Conservation (phyloP, 306 rosid genomes). For the Quercus ilex region DNA sequence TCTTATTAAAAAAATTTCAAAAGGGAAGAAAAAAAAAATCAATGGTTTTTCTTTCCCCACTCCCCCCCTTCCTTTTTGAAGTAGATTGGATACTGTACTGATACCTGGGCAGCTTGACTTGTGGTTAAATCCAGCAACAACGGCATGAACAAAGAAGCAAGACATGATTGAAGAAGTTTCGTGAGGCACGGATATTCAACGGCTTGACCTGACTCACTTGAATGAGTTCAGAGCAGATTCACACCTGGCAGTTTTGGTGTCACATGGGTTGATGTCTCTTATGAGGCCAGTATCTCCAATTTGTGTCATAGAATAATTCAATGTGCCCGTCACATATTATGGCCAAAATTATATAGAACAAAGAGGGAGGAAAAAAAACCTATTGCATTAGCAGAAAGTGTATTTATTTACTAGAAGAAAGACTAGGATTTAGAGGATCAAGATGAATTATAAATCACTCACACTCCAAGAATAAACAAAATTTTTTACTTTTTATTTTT, state of each 20-base stretch:
- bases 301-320: too few relatives aligned
- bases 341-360: too few relatives aligned
- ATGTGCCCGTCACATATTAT: too few relatives aligned
- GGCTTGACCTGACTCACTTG: slow-evolving; percentile 65
- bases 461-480: too few relatives aligned
- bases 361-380: too few relatives aligned
- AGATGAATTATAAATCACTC: too few relatives aligned
- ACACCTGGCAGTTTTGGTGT: slow-evolving; percentile 81
- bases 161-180: slow-evolving; percentile 53
- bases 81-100: slow-evolving; percentile 23
- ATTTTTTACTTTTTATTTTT: too few relatives aligned
- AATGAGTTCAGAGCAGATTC: slow-evolving; percentile 90
- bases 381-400: too few relatives aligned
- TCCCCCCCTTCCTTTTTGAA: slow-evolving; percentile 4
- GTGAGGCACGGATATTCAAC: slow-evolving; percentile 47
- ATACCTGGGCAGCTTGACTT: slow-evolving; percentile 69
- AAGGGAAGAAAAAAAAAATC: too few relatives aligned
- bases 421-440: too few relatives aligned
- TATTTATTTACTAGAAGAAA: too few relatives aligned
- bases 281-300: slow-evolving; percentile 9
- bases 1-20: too few relatives aligned
- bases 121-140: slow-evolving; percentile 84
- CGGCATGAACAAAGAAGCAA: slow-evolving; percentile 84
- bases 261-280: slow-evolving; percentile 82
- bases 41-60: not conserved